Conservation (phyloP, 345 rosid species). For the Gossypium ekmanianum region DNA sequence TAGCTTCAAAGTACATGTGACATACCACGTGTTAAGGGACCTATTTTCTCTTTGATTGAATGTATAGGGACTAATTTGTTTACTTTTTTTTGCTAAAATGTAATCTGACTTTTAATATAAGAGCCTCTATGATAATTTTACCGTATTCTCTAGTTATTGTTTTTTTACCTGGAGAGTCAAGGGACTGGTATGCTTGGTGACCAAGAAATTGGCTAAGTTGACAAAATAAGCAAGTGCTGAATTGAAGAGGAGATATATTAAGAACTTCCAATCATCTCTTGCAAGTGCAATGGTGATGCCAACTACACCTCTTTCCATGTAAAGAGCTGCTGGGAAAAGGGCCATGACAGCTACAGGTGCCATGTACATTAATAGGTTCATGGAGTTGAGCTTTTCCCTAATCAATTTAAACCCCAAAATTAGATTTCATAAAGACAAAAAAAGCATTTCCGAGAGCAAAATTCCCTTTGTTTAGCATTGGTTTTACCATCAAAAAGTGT, state of each 20-base stretch:
- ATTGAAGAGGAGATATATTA: constrained; percentile 38
- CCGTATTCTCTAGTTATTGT: neutral
- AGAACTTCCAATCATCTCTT: constrained; percentile 35
- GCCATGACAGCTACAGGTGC: constrained; percentile 41
- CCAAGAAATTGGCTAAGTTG: constrained; percentile 42
- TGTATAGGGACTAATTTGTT: no score
- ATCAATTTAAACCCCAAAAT: neutral
- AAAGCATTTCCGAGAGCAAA: no score
- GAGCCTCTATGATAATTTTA: no score
- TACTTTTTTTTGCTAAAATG: no score
- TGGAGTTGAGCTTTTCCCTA: constrained; percentile 49
- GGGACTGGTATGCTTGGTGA: constrained; percentile 50
- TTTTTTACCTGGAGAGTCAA: constrained; percentile 44
- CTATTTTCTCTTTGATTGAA: no score
- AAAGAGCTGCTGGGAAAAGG: constrained; percentile 34
- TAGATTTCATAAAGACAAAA: no score
- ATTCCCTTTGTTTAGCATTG: neutral
- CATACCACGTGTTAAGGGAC: no score
- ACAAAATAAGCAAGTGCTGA: constrained; percentile 43
- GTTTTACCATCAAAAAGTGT: no score
- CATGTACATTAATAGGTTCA: constrained; percentile 56
- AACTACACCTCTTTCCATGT: constrained; percentile 35
- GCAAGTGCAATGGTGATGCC: constrained; percentile 43
- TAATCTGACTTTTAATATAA: no score
- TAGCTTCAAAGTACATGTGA: no score